Evolutionary conservation across 2,329 filamentous ascomycete genomes (phyloP).

Genomic region (Botrytis sinoallii): DNA sequence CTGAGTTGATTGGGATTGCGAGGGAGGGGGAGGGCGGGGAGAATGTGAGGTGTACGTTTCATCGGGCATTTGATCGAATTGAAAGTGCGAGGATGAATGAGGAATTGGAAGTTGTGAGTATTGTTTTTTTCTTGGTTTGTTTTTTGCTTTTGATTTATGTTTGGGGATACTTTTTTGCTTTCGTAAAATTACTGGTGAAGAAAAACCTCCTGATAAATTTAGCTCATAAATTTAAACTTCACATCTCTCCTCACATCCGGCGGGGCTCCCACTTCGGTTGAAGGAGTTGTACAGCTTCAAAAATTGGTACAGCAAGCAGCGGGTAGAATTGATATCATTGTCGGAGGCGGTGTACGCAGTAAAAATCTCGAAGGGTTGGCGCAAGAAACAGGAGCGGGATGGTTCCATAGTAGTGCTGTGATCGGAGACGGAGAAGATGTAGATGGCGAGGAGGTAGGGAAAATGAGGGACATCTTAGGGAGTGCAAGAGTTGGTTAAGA

Average conservation of each 20-base stretch:
- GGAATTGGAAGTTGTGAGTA: slow-evolving; percentile 37
- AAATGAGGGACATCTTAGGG: slow-evolving; percentile 14
- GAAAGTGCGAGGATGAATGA: slow-evolving; percentile 20
- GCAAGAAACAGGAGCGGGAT: slow-evolving; percentile 28
- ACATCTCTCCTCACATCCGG: slow-evolving; percentile 49
- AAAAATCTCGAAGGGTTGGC: slow-evolving; percentile 42
- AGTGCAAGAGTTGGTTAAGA: neutral
- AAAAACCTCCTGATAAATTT: neutral
- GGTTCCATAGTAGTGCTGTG: slow-evolving; percentile 45
- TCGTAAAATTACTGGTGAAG: neutral
- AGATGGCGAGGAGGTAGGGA: slow-evolving; percentile 26
- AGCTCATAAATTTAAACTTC: slow-evolving; percentile 37
- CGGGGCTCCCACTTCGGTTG: slow-evolving; percentile 29
- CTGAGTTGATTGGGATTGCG: slow-evolving; percentile 40
- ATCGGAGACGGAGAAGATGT: slow-evolving; percentile 37
- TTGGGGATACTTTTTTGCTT: neutral
- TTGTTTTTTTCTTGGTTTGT: neutral
- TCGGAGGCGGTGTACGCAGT: slow-evolving; percentile 50
- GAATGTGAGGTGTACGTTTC: slow-evolving; percentile 50
- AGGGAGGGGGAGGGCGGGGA: slow-evolving; percentile 31
- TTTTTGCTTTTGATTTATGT: neutral
- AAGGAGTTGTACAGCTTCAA: slow-evolving; percentile 26
- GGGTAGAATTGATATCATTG: slow-evolving; percentile 44
- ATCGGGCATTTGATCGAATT: slow-evolving; percentile 50
- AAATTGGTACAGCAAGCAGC: slow-evolving; percentile 37